Base-by-base conservation (phyloP, 2,329 filamentous ascomycete genomes). In the Pseudogymnoascus sp. region DNA sequence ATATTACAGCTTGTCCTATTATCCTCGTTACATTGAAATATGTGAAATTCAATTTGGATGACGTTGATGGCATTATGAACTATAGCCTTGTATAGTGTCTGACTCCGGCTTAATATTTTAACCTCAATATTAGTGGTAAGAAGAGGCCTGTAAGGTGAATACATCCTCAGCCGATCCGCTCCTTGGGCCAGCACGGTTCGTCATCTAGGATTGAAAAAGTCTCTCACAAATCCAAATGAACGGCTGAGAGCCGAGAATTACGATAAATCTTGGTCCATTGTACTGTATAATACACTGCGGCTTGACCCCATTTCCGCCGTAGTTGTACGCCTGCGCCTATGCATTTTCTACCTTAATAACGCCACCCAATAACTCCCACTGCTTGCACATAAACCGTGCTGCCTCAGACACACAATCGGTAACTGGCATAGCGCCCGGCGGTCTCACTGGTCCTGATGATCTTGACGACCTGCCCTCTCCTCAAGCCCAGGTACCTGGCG, bases 371-470 rank as follows among this genome's bases (percentile, higher is more conserved):
- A 61, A 61, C 59, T 61, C 59, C 59, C 35, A 29, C n/a, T 38
- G 40, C 61, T 24, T 10, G 10, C 21, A 29, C 40, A 50, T 21
- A 53, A 44, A 11, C 10, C 60, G n/a, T 40, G 24, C 21, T 40
- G 13, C 13, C 35, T 77, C 76, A 88, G 69, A 87, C 85, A 68
- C 84, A 87, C 63, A 87, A 73, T 70, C 93, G 82, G 78, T 99
- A 99, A 84, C 91, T 96, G 59, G 95, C 95, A 78, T 99, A 99
- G 62, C 95, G 84, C 66, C 95, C 95, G 13, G 95, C 95, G 63
- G 95, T 99, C 81, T 97, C 95, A 73, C 88, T 93, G 76, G 89
- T 93, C 68, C 95, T 83, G 72, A 99, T 97, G 71, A 99, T 99
- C 85, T 99, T 99, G 72, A 99, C 95, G 2, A 99, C 93, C 77